Evolutionary conservation across 2,329 filamentous ascomycete species (phyloP), one percentile per base, ranked within the genome.

Genomic region (Cordyceps cateniannulata): DNA sequence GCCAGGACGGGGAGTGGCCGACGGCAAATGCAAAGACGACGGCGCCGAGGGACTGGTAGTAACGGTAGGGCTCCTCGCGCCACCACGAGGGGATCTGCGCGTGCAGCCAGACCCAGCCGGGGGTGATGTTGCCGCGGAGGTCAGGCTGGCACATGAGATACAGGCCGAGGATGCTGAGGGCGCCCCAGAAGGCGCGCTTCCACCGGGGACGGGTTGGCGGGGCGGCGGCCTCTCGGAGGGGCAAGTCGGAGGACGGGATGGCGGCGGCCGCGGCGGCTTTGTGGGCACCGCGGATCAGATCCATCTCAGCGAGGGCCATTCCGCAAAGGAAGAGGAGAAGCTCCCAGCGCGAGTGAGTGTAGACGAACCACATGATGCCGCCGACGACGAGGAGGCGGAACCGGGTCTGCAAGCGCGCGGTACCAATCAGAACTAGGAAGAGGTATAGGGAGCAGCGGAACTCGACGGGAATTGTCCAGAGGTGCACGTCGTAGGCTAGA

Each of bases 391-490:
- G 63, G 32, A 80, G 71, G 22, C 84, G 75, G 49, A 77, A 65
- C 24, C 62, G 61, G 12, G 72, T 75, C 42, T 75, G 75, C 35
- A 84, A 68, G 27, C 79, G 74, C 6, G 79, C 79, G 10, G 80
- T 76, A 22, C 76, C 82, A 4, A 84, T 62, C 24, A 84, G 70
- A 14, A 77, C 74, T 8, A 85, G 70, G 69, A 85, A 86, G 10
- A 86, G 75, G 62, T 82, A 75, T 68, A 86, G 77, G 2, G 81
- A 84, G 68, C 79, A 82, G 62, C 80, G 76, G 66, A 83, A 85
- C 68, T 86, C 84, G 51, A 85, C 77, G 3, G 84, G 83, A 48
- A 86, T 85, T 5, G 84, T 86, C 84, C 84, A 86, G 25, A 86
- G 70, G 63, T 86, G 84, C 27, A 82, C 76, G 66, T 85, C 82